Conservation (phyloP, 1,284 basidiomycete genomes). For the Puccinia brachypodii region DNA sequence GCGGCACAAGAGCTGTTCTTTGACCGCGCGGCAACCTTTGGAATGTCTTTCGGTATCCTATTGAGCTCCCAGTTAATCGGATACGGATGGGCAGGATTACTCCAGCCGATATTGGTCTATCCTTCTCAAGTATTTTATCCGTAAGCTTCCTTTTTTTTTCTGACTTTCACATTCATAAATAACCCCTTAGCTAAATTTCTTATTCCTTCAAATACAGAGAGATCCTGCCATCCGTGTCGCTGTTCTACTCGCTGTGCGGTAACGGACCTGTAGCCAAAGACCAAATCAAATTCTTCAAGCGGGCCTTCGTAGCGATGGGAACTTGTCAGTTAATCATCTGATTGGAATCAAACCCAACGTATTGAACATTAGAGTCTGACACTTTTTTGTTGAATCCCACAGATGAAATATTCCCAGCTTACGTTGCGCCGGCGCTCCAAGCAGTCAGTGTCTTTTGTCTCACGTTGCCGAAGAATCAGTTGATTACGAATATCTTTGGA, state of each 20-base stretch:
- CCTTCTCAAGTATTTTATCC: constrained; percentile 45
- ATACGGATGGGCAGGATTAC: constrained; percentile 46
- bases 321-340: constrained; percentile 21
- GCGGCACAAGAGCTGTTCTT: constrained; percentile 44
- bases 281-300: constrained; percentile 43
- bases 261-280: constrained; percentile 13
- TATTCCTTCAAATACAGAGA: not conserved
- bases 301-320: constrained; percentile 41
- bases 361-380: not conserved
- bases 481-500: constrained; percentile 41
- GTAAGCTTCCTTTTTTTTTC: constrained; percentile 4
- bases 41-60: constrained; percentile 29
- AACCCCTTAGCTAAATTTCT: no score
- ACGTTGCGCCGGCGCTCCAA: constrained; percentile 39
- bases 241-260: constrained; percentile 42
- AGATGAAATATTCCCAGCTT: constrained; percentile 47
- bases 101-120: constrained; percentile 47
- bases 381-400: not conserved
- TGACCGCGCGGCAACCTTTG: constrained; percentile 5
- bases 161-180: not conserved
- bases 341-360: no score
- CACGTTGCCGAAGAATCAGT: constrained; percentile 11
- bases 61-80: constrained; percentile 47
- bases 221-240: constrained; percentile 39
- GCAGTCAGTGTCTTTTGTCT: constrained; percentile 47